Evolutionary conservation across 1,284 basidiomycete genomes (phyloP), one percentile per base, ranked within the genome.

Genomic region (Trichosporon asahii): DNA sequence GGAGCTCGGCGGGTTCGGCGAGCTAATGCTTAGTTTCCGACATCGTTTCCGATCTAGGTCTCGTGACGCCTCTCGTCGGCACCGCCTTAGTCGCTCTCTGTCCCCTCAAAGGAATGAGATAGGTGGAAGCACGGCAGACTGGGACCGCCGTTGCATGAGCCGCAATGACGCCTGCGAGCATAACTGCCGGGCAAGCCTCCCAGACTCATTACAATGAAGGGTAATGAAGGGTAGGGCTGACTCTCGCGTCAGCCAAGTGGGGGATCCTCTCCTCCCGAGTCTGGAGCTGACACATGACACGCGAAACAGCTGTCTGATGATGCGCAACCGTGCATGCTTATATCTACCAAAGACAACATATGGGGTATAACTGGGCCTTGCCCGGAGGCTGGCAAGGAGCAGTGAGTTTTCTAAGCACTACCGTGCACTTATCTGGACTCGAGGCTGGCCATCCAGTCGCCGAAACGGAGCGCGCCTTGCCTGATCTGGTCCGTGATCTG

Each of bases 401-500:
- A 61, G 53, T 25, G 53, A 57, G 53, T 29, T 29, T 29, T 29
- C 18, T 31, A 31, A 61, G 57, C 27, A 23, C 57, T 31, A 61
- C 18, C 29, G 49, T n/a, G 27, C 29, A 31, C 27, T 61, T 61
- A 61, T 61, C 57, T 61, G 27, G 57, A 61, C 57, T 61, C 57
- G 57, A 61, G 57, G 57, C 57, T 61, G 27, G 57, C 57, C 57
- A 61, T 61, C 57, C 57, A 61, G 18, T 61, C 57, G 29, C 57
- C 57, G 57, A 61, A 33, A 18, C 57, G 57, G 27, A 61, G 57
- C 1, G 57, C 57, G 1, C 93, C 93, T 12, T 86, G 85, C 75
- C 95, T 85, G 69, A 98, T 89, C 72, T 86, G 91, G 78, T 95
- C 93, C 1, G 90, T 91, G 18, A 93, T 86, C 75, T 92, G 92